Percentiles rank a stretch among this genome's conserved stretches.
Evolutionary conservation across 768 basidiomycete species (phyloP).

Genomic region (Tremella fuciformis): DNA sequence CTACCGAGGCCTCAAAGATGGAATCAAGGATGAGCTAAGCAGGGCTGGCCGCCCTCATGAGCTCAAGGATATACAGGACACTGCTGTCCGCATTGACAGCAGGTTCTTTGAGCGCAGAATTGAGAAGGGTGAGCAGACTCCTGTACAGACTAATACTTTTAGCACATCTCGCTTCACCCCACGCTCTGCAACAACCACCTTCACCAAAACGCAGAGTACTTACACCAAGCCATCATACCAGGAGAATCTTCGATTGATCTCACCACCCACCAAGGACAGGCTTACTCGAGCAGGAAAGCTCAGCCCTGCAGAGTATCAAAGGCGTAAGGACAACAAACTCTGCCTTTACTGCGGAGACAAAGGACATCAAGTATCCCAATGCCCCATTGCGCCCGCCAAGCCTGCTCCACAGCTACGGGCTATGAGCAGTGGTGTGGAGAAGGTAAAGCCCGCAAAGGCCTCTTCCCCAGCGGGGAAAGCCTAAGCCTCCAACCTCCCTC

Average conservation of each 20-base stretch:
- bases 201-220: not conserved
- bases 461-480: not conserved
- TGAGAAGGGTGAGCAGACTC: conserved; percentile 15
- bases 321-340: conserved; percentile 19
- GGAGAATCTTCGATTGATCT: not conserved
- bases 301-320: conserved; percentile 16
- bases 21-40: conserved; percentile 24
- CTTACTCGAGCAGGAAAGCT: conserved; percentile 2
- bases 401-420: not conserved
- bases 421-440: not conserved
- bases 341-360: conserved; percentile 20
- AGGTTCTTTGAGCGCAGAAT: conserved; percentile 16
- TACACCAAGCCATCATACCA: not conserved
- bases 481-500: conserved; percentile 3
- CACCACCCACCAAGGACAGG: too few relatives aligned
- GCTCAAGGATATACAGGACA: conserved; percentile 14
- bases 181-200: not conserved
- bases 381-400: conserved; percentile 4
- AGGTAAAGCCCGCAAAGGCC: too few relatives aligned
- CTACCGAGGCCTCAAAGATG: too few relatives aligned
- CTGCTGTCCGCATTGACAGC: conserved; percentile 18
- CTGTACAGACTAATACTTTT: too few relatives aligned
- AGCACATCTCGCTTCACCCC: not conserved
- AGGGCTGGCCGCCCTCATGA: conserved; percentile 5
- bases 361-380: conserved; percentile 5